Conservation (phyloP, 106 monocot species). For the Dioscorea dumetorum region DNA sequence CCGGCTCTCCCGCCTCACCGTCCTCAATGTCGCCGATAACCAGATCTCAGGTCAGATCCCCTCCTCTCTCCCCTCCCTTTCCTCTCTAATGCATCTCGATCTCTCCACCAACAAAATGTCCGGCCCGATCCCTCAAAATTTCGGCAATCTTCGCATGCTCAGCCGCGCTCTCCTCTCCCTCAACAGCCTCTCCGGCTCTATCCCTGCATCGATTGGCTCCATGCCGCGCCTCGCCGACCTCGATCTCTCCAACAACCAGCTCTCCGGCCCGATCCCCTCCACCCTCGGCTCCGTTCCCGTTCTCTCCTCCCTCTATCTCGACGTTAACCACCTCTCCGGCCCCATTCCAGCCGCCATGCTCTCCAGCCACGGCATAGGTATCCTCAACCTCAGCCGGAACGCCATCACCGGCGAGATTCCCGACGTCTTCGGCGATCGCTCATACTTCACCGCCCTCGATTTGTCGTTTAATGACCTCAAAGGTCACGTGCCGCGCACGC, state of each 20-base stretch:
- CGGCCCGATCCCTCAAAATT: conserved; percentile 46
- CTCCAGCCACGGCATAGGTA: conserved; percentile 49
- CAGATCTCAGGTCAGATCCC: conserved; percentile 59
- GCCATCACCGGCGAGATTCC: conserved; percentile 55
- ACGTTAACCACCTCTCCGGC: conserved; percentile 59
- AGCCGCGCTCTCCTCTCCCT: conserved; percentile 64
- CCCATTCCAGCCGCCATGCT: conserved; percentile 44
- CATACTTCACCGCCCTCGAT: conserved; percentile 74
- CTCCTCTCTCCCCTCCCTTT: conserved; percentile 35
- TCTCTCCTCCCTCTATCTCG: conserved; percentile 77
- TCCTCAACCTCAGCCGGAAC: conserved; percentile 80
- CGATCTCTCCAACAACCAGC: conserved; percentile 53
- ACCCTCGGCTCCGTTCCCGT: conserved; percentile 50
- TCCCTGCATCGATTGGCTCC: conserved; percentile 44
- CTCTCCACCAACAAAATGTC: conserved; percentile 52
- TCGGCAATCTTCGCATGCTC: conserved; percentile 67
- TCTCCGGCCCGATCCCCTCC: conserved; percentile 50
- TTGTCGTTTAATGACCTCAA: conserved; percentile 52
- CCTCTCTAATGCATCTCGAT: conserved; percentile 74
- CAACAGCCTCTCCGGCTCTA: conserved; percentile 56
- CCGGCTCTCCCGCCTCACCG: conserved; percentile 50
- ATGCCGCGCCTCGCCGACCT: conserved; percentile 81
- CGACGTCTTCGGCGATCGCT: conserved; percentile 47
- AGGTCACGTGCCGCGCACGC: conserved; percentile 49
- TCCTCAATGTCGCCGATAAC: conserved; percentile 88